Evolutionary conservation across 2,329 filamentous ascomycete species (phyloP).

Genomic region (Pyricularia pennisetigena): DNA sequence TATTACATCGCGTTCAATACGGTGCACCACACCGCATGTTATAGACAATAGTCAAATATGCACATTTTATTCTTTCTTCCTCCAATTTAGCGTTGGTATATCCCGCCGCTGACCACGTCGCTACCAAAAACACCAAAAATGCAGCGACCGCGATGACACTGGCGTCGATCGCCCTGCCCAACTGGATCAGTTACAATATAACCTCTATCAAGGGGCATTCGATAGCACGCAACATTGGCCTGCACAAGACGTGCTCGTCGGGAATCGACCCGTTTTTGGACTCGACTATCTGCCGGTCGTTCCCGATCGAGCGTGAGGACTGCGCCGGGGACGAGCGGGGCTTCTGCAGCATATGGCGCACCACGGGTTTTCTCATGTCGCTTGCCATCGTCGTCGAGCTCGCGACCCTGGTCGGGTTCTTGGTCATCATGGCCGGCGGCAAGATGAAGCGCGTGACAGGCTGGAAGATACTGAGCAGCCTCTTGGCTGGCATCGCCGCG

Average conservation of each 20-base stretch:
- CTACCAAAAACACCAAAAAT: conserved; percentile 5
- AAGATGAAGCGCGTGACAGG: conserved; percentile 71
- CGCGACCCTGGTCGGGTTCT: conserved; percentile 68
- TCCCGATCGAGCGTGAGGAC: conserved; percentile 51
- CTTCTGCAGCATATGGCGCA: conserved; percentile 91
- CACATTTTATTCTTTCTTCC: neutral
- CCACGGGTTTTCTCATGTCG: conserved; percentile 77
- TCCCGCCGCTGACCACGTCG: neutral
- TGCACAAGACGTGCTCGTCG: conserved; percentile 73
- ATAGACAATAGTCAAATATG: neutral
- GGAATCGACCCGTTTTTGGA: conserved; percentile 36
- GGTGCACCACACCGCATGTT: no score
- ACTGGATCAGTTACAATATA: conserved; percentile 60
- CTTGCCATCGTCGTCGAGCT: conserved; percentile 77
- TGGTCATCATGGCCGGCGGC: conserved; percentile 68
- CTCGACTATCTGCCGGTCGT: conserved; percentile 43
- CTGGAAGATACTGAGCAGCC: conserved; percentile 63
- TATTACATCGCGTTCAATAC: neutral
- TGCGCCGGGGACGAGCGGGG: conserved; percentile 56
- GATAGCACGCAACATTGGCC: conserved; percentile 56
- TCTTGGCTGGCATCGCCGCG: conserved; percentile 56
- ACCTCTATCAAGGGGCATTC: conserved; percentile 34
- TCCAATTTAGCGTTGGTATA: neutral
- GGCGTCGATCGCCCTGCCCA: conserved; percentile 55
- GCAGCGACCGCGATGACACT: conserved; percentile 64